Evolutionary conservation across 192 early-diverging fungal genomes (phyloP).

Genomic region (Diversispora eburnea): DNA sequence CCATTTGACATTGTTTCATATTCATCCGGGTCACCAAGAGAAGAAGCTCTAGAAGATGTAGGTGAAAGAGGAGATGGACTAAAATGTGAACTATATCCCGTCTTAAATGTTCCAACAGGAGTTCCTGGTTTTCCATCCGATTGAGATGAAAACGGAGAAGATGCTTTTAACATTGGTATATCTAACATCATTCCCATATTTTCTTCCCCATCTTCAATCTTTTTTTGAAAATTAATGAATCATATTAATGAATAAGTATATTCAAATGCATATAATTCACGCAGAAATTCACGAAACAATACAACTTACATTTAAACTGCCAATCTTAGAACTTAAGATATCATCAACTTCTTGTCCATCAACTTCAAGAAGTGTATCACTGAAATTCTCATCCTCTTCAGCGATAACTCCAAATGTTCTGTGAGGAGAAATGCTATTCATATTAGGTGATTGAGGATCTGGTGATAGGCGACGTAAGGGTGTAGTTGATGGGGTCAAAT

Average conservation of each 20-base stretch:
- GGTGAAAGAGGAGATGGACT: constrained; percentile 22
- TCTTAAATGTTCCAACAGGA: constrained; percentile 9
- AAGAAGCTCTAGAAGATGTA: constrained; percentile 26
- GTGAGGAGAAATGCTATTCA: neutral
- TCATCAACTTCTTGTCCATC: constrained; percentile 26
- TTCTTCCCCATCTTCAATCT: constrained; percentile 6
- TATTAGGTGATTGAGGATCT: neutral
- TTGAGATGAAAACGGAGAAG: constrained; percentile 1
- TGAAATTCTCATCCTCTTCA: constrained; percentile 26
- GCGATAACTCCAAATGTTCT: neutral
- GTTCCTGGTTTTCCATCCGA: constrained; percentile 11
- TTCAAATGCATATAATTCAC: neutral
- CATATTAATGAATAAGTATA: too few relatives aligned
- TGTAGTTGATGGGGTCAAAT: constrained; percentile 22
- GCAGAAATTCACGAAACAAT: neutral
- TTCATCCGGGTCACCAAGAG: constrained; percentile 22
- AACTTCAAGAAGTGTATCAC: constrained; percentile 20
- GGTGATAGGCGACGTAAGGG: constrained; percentile 19
- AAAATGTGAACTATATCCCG: constrained; percentile 19
- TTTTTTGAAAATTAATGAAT: too few relatives aligned
- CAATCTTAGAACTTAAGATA: constrained; percentile 1
- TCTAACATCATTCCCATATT: constrained; percentile 20
- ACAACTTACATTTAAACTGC: constrained; percentile 15
- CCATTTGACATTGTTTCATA: constrained; percentile 30
- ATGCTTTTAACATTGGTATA: constrained; percentile 20